Percentiles rank a stretch among this genome's conserved stretches.
phyloP scores from a whole-genome alignment of 2,329 filamentous ascomycete genomes.

The Paecilomyces fulvus region DNA sequence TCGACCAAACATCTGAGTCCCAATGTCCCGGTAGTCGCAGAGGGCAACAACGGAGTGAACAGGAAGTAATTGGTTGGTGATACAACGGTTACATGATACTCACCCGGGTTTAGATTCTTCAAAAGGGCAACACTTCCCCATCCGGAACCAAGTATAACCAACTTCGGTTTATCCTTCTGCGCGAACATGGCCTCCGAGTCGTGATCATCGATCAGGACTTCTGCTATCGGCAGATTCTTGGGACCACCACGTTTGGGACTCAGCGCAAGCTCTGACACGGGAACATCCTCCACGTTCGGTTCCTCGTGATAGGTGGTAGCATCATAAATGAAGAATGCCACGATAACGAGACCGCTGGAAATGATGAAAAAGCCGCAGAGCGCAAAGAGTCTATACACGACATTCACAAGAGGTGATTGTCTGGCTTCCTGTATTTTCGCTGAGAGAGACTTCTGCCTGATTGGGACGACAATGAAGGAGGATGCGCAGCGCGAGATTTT shows the following conservation, averaged over 20 bases:
- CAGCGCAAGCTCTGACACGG: conserved; percentile 76
- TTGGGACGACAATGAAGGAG: conserved; percentile 13
- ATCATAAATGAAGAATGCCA: conserved; percentile 90
- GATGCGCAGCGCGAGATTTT: conserved; percentile 10
- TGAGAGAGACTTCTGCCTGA: conserved; percentile 25
- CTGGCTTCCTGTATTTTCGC: conserved; percentile 5
- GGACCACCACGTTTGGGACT: conserved; percentile 76
- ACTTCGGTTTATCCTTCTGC: conserved; percentile 78
- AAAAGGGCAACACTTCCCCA: conserved; percentile 91
- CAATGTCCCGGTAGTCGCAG: conserved; percentile 89
- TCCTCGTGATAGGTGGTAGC: conserved; percentile 78
- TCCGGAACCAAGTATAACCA: conserved; percentile 87
- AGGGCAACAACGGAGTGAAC: conserved; percentile 96
- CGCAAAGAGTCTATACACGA: conserved; percentile 62
- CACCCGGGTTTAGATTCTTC: conserved; percentile 80
- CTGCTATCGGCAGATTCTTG: conserved; percentile 88
- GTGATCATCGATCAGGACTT: conserved; percentile 81
- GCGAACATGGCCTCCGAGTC: conserved; percentile 61
- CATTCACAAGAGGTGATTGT: conserved; percentile 36
- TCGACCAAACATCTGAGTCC: conserved; percentile 88
- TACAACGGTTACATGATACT: conserved; percentile 93
- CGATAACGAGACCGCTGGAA: conserved; percentile 58
- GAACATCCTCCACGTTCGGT: conserved; percentile 59
- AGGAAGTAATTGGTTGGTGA: conserved; percentile 95
- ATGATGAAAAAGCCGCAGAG: conserved; percentile 67